A percentile compares a stretch with the other conserved stretches of the same genome.
Evolutionary conservation across 768 basidiomycete species (phyloP).

Genomic region (Hygrophorus russula): DNA sequence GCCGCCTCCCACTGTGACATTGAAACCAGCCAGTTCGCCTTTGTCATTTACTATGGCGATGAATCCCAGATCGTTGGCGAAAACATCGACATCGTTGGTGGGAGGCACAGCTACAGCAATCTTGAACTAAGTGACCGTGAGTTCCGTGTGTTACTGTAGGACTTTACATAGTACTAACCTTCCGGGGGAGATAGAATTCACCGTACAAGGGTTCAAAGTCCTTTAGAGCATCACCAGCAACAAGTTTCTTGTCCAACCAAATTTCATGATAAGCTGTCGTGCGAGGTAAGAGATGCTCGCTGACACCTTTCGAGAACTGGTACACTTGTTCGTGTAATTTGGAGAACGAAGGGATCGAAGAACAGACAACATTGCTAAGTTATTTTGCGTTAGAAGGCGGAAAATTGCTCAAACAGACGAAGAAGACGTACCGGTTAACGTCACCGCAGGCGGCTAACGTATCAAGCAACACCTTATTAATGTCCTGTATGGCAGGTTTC

Average conservation of each 20-base stretch:
- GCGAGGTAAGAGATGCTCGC: slow-evolving; percentile 77
- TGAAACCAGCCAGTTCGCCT: slow-evolving; percentile 83
- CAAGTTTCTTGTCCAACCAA: slow-evolving; percentile 95
- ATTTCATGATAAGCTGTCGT: slow-evolving; percentile 98
- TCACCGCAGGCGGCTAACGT: slow-evolving; percentile 98
- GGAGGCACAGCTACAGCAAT: slow-evolving; percentile 94
- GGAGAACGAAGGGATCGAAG: slow-evolving; percentile 86
- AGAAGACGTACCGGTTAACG: slow-evolving; percentile 65
- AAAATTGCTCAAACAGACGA: background rate
- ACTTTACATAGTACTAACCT: slow-evolving; percentile 36
- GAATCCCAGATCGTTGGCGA: slow-evolving; percentile 92
- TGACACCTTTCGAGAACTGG: slow-evolving; percentile 74
- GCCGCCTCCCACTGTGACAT: slow-evolving; percentile 88
- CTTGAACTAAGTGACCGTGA: slow-evolving; percentile 61
- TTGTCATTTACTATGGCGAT: slow-evolving; percentile 79
- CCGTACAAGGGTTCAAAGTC: slow-evolving; percentile 98
- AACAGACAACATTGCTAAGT: slow-evolving; percentile 78
- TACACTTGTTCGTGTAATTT: slow-evolving; percentile 75
- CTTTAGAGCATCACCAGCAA: slow-evolving; percentile 87
- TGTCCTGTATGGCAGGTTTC: slow-evolving; percentile 93
- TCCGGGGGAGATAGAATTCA: slow-evolving; percentile 91
- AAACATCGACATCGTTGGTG: slow-evolving; percentile 92
- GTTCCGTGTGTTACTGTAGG: too few species aligned
- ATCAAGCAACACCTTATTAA: slow-evolving; percentile 84
- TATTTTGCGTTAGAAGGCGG: background rate